Percentiles rank a stretch among this genome's conserved stretches.
Evolutionary conservation across 169 alveolate genomes (phyloP).

Genomic region (Plasmodium relictum): DNA sequence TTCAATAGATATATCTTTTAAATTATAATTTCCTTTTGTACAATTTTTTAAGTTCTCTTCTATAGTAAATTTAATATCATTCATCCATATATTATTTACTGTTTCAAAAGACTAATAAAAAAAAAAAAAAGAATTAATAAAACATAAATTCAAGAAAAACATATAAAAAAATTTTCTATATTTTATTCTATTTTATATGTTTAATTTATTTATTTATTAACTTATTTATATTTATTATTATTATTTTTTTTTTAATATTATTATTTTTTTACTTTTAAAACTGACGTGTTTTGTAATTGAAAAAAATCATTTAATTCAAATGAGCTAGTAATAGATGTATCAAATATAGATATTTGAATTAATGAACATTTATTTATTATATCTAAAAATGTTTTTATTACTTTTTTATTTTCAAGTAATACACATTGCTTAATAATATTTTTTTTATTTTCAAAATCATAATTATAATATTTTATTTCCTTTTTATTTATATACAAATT

Average conservation of each 20-base stretch:
- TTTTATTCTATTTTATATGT: neutral
- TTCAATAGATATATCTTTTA: slow-evolving; percentile 69
- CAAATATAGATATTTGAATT: slow-evolving; percentile 50
- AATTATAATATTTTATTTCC: slow-evolving; percentile 65
- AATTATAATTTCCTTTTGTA: slow-evolving; percentile 61
- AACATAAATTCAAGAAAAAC: too few relatives aligned
- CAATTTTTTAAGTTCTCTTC: slow-evolving; percentile 73
- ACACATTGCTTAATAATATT: slow-evolving; percentile 76
- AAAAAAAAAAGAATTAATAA: too few relatives aligned
- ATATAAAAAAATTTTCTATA: neutral
- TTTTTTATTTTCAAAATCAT: slow-evolving; percentile 74
- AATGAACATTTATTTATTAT: slow-evolving; percentile 49
- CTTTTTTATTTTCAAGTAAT: slow-evolving; percentile 56
- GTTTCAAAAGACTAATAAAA: slow-evolving; percentile 58
- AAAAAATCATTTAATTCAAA: slow-evolving; percentile 67
- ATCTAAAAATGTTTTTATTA: slow-evolving; percentile 53
- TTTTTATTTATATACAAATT: neutral
- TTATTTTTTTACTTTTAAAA: slow-evolving; percentile 37
- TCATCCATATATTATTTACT: slow-evolving; percentile 73
- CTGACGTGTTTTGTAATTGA: slow-evolving; percentile 60
- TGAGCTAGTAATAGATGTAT: slow-evolving; percentile 37
- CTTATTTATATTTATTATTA: neutral
- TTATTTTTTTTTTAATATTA: neutral
- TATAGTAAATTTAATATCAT: slow-evolving; percentile 53
- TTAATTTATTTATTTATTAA: neutral